Conservation (phyloP, 108 stramenopile species). For the Cyclotella atomus region DNA sequence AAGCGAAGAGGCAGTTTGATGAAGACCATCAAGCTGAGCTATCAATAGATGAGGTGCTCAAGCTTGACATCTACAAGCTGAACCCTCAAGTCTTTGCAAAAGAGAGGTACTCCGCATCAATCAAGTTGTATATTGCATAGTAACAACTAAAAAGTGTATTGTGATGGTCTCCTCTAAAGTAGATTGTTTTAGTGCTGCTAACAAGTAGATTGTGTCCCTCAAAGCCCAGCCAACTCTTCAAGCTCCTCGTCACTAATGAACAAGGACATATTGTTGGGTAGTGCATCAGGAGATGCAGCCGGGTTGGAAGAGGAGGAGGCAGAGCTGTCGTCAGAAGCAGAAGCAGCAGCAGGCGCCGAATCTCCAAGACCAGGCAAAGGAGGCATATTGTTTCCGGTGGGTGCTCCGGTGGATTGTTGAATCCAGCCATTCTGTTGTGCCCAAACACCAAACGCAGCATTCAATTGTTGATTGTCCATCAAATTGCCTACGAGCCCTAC, state of each 20-base stretch:
- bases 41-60: not conserved
- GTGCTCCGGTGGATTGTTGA: not conserved
- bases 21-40: not conserved
- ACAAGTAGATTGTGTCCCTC: not conserved
- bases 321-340: not conserved
- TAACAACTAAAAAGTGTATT: not conserved
- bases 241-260: not conserved
- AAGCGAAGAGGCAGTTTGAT: not conserved
- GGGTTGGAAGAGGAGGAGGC: not conserved
- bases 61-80: conserved; percentile 2
- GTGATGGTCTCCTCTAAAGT: not conserved
- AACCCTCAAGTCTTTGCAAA: not conserved
- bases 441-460: not conserved
- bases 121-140: not conserved
- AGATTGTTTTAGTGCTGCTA: not conserved
- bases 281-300: not conserved
- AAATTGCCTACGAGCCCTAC: not conserved
- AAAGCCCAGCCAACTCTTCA: not conserved
- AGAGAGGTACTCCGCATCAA: not conserved
- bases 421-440: not conserved
- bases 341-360: not conserved
- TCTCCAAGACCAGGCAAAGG: not conserved
- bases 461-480: not conserved
- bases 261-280: not conserved
- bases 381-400: not conserved